phyloP scores from a whole-genome alignment of 352 stramenopile species.

The Globisporangium paddicum region DNA sequence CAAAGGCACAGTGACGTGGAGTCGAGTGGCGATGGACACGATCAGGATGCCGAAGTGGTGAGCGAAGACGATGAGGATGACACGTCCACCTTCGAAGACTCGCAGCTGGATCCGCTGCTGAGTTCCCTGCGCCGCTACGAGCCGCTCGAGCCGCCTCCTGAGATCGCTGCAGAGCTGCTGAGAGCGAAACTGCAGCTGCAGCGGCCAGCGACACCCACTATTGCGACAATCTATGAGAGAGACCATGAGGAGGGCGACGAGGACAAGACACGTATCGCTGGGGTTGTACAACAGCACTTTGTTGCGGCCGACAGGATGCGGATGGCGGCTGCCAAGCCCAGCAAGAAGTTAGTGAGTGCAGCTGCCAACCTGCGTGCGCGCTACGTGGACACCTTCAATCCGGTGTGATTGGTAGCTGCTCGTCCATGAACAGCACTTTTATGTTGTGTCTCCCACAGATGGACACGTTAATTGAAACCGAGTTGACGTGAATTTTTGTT shows the following conservation, averaged over 20 bases:
- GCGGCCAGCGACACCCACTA: constrained; percentile 11
- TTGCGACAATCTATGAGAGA: neutral
- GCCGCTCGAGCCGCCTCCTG: constrained; percentile 31
- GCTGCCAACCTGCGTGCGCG: constrained; percentile 19
- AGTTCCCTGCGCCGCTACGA: constrained; percentile 16
- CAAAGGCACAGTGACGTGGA: constrained; percentile 16
- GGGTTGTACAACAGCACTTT: neutral
- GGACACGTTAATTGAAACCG: too few species aligned
- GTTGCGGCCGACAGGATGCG: constrained; percentile 7
- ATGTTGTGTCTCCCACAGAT: too few species aligned
- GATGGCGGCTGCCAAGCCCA: neutral
- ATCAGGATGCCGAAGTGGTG: neutral
- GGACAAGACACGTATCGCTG: too few species aligned
- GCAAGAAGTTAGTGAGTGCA: constrained; percentile 15
- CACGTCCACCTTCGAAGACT: constrained; percentile 16
- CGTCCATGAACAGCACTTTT: too few species aligned
- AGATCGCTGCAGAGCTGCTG: constrained; percentile 36
- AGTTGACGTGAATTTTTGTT: too few species aligned
- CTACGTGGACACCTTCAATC: constrained; percentile 47
- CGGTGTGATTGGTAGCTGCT: too few species aligned
- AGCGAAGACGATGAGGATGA: constrained; percentile 3
- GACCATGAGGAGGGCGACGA: neutral
- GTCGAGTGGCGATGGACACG: neutral
- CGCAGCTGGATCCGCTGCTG: constrained; percentile 10
- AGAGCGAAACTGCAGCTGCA: constrained; percentile 23